Evolutionary conservation across 2,329 filamentous ascomycete genomes (phyloP).

Genomic region (Alternaria triticimaculans): DNA sequence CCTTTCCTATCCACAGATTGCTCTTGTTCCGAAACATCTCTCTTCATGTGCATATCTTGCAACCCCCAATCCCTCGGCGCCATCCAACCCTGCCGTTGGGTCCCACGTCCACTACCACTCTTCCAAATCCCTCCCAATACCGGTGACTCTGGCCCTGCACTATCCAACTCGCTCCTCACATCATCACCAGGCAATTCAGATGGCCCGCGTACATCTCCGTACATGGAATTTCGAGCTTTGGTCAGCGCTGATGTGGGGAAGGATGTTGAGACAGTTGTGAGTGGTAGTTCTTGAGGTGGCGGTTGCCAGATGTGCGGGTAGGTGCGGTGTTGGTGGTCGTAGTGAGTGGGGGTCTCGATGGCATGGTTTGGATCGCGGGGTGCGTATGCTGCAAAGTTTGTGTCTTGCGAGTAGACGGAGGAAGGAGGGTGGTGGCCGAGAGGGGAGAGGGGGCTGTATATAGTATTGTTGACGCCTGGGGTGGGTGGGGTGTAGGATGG

Average conservation of each 20-base stretch:
- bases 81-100: background rate
- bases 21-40: background rate
- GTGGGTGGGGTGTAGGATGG: constrained; percentile 10
- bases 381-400: background rate
- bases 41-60: background rate
- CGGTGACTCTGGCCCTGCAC: background rate
- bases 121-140: background rate
- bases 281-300: constrained; percentile 19
- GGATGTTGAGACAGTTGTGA: background rate
- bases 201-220: background rate
- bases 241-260: background rate
- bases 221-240: constrained; percentile 3
- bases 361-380: constrained; percentile 7
- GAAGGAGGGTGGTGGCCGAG: background rate
- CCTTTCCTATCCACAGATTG: background rate
- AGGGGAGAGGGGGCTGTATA: constrained; percentile 2
- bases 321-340: background rate
- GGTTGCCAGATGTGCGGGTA: background rate
- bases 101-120: background rate
- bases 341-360: background rate
- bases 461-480: background rate
- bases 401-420: background rate
- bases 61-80: constrained; percentile 3
- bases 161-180: background rate
- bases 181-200: constrained; percentile 8